Base-by-base conservation (phyloP, 2,329 filamentous ascomycete genomes). In the Aureobasidium sp. region DNA sequence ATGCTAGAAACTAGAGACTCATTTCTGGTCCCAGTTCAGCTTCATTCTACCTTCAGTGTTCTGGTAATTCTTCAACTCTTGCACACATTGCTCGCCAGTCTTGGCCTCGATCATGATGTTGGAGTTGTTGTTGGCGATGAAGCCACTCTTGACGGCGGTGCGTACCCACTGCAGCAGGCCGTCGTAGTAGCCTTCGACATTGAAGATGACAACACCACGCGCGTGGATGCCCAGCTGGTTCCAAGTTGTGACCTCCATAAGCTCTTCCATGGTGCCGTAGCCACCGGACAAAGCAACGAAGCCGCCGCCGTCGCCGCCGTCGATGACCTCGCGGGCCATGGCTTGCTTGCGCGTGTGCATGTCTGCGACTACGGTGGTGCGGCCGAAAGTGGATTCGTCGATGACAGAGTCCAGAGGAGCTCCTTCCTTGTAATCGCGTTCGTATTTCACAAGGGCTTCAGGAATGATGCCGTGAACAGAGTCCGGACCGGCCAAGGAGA, bases 321-420 rank as follows among this genome's bases (percentile, higher is more conserved):
- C 82, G 27, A 95, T 83, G 17, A 97, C 91, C 74, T 93, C 89
- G 69, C 86, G 81, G 7, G 92, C 93, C 94, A 99, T 97, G 78
- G 94, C 82, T 68, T 89, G 85, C 80, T 99, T 99, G 66, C 94
- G 86, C 45, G 90, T 92, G 77, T 99, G 94, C 94, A 99, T 99
- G 73, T 97, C 91, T 68, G 86, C 82, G 31, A 97, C 94, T 9
- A 97, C 85, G 0, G 91, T 97, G 14, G 91, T 97, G 47, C 82
- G 80, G 11, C 94, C 94, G 73, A 90, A 99, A 5, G 85, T 75
- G 5, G 76, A 70, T 71, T 86, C 81, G 63, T 87, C 84, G 53
- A 88, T 85, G 9, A 88, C 77, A 34, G 68, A 68, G 73, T 67
- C 72, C 68, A 55, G 67, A 62, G 68, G 64, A 71, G 78, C 68